Conservation (phyloP, 768 basidiomycete genomes). For the Heimioporus sp. region DNA sequence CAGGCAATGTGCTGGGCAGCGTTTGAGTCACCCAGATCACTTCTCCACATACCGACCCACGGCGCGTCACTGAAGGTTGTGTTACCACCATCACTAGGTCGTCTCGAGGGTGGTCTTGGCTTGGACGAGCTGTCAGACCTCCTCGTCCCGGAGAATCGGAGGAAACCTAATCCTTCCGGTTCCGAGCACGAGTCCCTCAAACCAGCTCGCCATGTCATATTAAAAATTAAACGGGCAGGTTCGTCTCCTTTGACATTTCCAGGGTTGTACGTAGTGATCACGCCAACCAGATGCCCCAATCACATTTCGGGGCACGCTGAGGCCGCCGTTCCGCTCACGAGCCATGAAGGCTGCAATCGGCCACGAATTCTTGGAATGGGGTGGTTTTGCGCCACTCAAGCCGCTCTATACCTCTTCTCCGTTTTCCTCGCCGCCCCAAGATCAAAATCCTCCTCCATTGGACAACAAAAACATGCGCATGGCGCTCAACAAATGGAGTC, state of each 20-base stretch:
- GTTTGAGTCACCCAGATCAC: slow-evolving; percentile 45
- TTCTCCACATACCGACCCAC: slow-evolving; percentile 33
- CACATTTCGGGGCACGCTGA: slow-evolving; percentile 18
- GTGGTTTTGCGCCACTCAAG: slow-evolving; percentile 29
- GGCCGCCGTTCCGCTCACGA: slow-evolving; percentile 28
- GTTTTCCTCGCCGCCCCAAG: slow-evolving; percentile 16
- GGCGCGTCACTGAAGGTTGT: slow-evolving; percentile 32
- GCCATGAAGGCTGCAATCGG: slow-evolving; percentile 29
- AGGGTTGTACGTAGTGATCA: not conserved
- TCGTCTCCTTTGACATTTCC: slow-evolving; percentile 1
- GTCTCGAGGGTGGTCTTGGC: slow-evolving; percentile 32
- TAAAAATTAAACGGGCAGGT: slow-evolving; percentile 27
- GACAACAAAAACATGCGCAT: slow-evolving; percentile 31
- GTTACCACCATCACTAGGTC: slow-evolving; percentile 21
- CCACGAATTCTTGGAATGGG: slow-evolving; percentile 32
- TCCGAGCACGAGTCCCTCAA: slow-evolving; percentile 1
- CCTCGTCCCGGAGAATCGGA: slow-evolving; percentile 17
- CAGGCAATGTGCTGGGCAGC: slow-evolving; percentile 41
- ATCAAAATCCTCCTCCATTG: slow-evolving; percentile 10
- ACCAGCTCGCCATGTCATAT: slow-evolving; percentile 9
- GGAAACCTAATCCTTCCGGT: not conserved
- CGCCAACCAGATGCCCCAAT: slow-evolving; percentile 14
- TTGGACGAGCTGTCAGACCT: slow-evolving; percentile 31
- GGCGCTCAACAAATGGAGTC: slow-evolving; percentile 34
- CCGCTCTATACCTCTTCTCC: slow-evolving; percentile 31